Conservation (phyloP, 495 filamentous ascomycete species). For the Trichoderma reesei region DNA sequence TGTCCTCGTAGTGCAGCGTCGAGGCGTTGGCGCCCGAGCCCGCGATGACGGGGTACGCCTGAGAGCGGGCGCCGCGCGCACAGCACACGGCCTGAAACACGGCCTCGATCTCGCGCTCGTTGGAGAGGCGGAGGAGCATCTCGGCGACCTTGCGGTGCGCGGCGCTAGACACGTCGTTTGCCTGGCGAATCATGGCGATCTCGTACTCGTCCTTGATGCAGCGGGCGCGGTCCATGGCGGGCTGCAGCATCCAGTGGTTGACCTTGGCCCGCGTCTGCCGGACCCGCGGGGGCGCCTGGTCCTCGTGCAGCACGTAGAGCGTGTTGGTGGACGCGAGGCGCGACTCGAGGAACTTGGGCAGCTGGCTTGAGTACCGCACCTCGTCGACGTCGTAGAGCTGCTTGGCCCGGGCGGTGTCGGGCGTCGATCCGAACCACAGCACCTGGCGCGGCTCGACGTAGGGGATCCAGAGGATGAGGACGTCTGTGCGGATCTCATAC, state of each 20-base stretch:
- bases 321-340: conserved; percentile 23
- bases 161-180: conserved; percentile 62
- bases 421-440: conserved; percentile 52
- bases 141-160: conserved; percentile 63
- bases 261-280: conserved; percentile 26
- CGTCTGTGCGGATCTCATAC: conserved; percentile 50
- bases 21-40: conserved; percentile 69
- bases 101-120: conserved; percentile 77
- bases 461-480: conserved; percentile 52
- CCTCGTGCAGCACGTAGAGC: conserved; percentile 33
- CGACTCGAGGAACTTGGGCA: conserved; percentile 25
- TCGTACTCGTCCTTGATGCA: conserved; percentile 76
- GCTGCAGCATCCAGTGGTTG: conserved; percentile 40
- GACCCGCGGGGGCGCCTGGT: conserved; percentile 24
- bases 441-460: conserved; percentile 43
- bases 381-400: conserved; percentile 44
- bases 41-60: conserved; percentile 82
- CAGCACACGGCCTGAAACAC: conserved; percentile 63
- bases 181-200: conserved; percentile 63
- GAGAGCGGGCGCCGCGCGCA: conserved; percentile 57
- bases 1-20: conserved; percentile 76
- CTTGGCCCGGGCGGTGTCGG: conserved; percentile 39
- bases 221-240: conserved; percentile 62
- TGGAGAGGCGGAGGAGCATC: conserved; percentile 48
- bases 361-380: conserved; percentile 30